Base-by-base conservation (phyloP, 2,329 filamentous ascomycete genomes). In the Nothopassalora personata region DNA sequence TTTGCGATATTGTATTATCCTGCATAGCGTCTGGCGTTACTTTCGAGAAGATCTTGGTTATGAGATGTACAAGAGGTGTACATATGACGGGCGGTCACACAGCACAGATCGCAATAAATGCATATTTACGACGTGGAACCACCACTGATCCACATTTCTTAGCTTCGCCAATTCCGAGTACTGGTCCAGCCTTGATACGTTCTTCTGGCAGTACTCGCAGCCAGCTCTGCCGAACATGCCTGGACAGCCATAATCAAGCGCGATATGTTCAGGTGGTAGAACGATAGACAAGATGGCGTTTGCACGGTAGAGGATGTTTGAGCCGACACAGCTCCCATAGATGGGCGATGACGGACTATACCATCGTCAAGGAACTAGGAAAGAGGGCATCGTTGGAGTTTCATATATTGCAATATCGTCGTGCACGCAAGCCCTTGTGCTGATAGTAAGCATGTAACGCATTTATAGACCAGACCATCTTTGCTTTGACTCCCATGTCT, bases 131-230 rank as follows among this genome's bases (percentile, higher is more conserved):
- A 28, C 39, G n/a, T 23, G 27, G 34, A 19, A 46, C 15, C 13
- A n/a, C 49, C 56, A 59, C 62, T 64, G 56, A 64, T 58, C 15
- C 23, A 33, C 48, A 47, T 51, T 43, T 51, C 56, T 36, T 62
- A 69, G 67, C 57, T 69, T 69, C 58, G 67, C 67, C 34, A 67
- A 67, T 47, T 65, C 64, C 36, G 64, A 69, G 36, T 54, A 67
- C 54, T 69, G 65, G 65, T 60, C 64, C 45, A 60, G 57, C 45
- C 60, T 68, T 10, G 58, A 65, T 30, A 64, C 60, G 11, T 68
- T 65, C 51, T 57, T 69, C 50, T 64, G 64, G 59, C 65, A 67
- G 28, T 64, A 67, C 53, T 52, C 45, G 9, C 56, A 61, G 8
- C 62, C 65, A 10, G 60, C 61, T 33, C 31, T 66, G 27, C 67